Base-by-base conservation (phyloP, 805 yeast genomes). In the Tetrapisispora phaffii region DNA sequence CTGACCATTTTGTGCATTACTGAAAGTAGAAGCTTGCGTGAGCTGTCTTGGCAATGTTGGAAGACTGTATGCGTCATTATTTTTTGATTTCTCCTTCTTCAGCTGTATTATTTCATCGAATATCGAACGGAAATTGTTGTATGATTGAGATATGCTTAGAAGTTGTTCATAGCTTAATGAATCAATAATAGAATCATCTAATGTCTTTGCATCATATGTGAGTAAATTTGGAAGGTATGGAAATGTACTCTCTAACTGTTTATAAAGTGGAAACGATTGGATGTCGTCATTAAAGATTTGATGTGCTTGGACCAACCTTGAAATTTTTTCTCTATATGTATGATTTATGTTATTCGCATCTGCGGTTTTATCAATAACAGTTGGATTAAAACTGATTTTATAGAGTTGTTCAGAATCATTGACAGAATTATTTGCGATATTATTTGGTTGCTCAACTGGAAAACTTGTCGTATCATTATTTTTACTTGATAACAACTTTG, bases 291-390 rank as follows among this genome's bases (percentile, higher is more conserved):
- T 10, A 6, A 24, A 26, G 7, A 38, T 17, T 28, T 38, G 16
- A 26, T 24, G 9, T 7, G 41, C 41, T n/a, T 38, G 41, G 9
- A 38, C 33, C 19, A 38, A 38, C 17, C 41, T 24, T 26, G 41
- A 38, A 6, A 38, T 17, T 26, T 38, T 38, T 28, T 38, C 41
- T 4, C 41, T 16, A 19, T 38, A 38, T 13, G 22, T 15, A 28
- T 38, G 41, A 28, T 38, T 38, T 7, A 38, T 17, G 28, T n/a
- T 13, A 28, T 26, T 28, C 13, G 17, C 19, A 20, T 38, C 41
- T 17, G 33, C 17, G 19, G 7, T 16, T 17, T n/a, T 28, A 26
- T 24, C 33, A 38, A 38, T 28, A 2, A 12, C 19, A 10, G 33
- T 26, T 16, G 41, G 41, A 19, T 38, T 38, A 26, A 26, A 38